Evolutionary conservation across 345 rosid species (phyloP), one percentile per base, ranked within the genome.

Genomic region (Ceriops zippeliana): DNA sequence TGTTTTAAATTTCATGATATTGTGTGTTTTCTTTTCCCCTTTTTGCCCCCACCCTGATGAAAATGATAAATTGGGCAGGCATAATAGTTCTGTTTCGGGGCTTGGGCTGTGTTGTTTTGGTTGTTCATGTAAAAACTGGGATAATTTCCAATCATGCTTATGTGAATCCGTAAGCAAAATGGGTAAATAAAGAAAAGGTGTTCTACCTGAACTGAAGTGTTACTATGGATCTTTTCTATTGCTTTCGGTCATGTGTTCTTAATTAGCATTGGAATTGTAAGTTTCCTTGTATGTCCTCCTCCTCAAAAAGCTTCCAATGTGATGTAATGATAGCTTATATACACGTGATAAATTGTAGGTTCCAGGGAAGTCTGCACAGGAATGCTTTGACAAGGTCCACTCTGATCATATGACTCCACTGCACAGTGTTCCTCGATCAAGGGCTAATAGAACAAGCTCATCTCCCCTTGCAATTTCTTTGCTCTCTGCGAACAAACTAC

Each of bases 291-390:
- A 11, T 3, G 28, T 21, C 13, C 58, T 54, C 52, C 52, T 62
- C 22, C 68, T 65, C 22, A 10, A 62, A 37, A 42, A 27, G 49
- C 49, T 42, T 57, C 42, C 1, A 37, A 7, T 54, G 62, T 34
- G 70, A 57, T 20, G 24, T 56, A 53, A 35, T 24, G 30, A 20
- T 38, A 35, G 5, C 15, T 13, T 52, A 3, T 54, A 21, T 21
- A 58, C 13, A 5, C 28, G 28, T 68, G 62, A 63, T 76, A 63
- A 60, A 70, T 78, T 75, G 70, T 80, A 87, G 92, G 89, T 91
- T 26, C 91, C 91, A 37, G 96, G 96, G 66, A 91, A 89, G 76
- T 82, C 97, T 52, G 87, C 90, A 9, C 89, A 87, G 68, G 96
- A 89, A 56, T 91, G 97, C 81, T 91, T 87, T 69, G 93, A 91